Conservation (phyloP, 176 grass and related monocot species). For the Eragrostis nindensis region DNA sequence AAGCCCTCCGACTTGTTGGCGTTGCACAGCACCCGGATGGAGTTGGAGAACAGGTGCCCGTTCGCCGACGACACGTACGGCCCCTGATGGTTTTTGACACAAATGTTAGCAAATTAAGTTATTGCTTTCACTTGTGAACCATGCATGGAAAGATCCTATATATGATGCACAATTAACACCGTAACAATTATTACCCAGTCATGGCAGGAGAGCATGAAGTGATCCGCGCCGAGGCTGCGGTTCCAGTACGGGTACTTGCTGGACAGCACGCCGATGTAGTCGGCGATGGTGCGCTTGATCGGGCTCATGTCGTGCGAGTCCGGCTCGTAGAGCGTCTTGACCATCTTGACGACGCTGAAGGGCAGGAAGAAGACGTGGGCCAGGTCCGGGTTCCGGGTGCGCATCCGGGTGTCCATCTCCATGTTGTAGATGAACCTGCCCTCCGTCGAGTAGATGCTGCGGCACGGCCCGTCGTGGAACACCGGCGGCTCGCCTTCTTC, state of each 20-base stretch:
- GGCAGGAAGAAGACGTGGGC: conserved; percentile 88
- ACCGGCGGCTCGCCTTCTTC: conserved; percentile 92
- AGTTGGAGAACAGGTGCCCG: conserved; percentile 49
- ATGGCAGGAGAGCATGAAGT: conserved; percentile 97
- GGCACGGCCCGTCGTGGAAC: conserved; percentile 92
- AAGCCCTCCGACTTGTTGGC: conserved; percentile 96
- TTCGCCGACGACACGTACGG: conserved; percentile 63
- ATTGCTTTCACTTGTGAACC: background rate
- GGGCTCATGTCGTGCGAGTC: conserved; percentile 61
- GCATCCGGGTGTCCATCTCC: conserved; percentile 60
- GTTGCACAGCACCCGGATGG: conserved; percentile 89
- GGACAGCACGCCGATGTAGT: conserved; percentile 68
- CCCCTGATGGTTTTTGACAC: conserved; percentile 44
- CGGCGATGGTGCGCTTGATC: conserved; percentile 52
- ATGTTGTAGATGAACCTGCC: conserved; percentile 82
- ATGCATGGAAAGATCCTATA: no score
- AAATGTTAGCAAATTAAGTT: no score
- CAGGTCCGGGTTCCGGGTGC: conserved; percentile 52
- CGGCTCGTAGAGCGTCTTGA: conserved; percentile 64
- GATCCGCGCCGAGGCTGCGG: conserved; percentile 72
- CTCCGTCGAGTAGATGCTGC: conserved; percentile 91
- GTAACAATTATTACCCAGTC: conserved; percentile 62
- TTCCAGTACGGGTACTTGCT: conserved; percentile 82
- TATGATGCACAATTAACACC: no score
- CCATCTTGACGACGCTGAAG: conserved; percentile 92